phyloP scores from a whole-genome alignment of 305 asterid species.

The Plantago rigida region DNA sequence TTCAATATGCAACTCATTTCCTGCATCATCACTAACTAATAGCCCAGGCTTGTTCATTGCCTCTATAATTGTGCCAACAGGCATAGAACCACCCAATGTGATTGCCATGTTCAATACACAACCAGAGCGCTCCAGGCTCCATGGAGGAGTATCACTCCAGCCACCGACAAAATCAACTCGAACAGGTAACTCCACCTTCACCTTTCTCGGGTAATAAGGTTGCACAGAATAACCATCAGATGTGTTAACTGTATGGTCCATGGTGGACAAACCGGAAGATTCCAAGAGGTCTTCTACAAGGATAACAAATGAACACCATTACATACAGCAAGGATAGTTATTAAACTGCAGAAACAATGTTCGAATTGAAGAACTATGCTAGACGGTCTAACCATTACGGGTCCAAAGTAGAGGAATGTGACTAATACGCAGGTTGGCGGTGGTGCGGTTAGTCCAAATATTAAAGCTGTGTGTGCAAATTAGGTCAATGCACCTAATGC shows the following conservation, averaged over 20 bases:
- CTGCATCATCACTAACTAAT: slow-evolving; percentile 52
- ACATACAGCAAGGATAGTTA: background rate
- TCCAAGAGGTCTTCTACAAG: slow-evolving; percentile 41
- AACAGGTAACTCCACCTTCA: slow-evolving; percentile 85
- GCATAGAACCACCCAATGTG: slow-evolving; percentile 61
- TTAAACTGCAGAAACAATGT: slow-evolving; percentile 6
- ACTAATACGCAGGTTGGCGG: no score
- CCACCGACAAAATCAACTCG: slow-evolving; percentile 94
- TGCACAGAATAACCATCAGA: slow-evolving; percentile 31
- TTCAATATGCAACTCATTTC: slow-evolving; percentile 43
- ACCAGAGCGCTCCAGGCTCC: slow-evolving; percentile 97
- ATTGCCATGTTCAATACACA: slow-evolving; percentile 96
- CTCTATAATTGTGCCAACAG: slow-evolving; percentile 64
- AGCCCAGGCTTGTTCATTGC: slow-evolving; percentile 48
- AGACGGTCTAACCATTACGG: no score
- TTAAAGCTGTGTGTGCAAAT: no score
- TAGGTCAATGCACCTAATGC: no score
- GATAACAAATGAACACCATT: background rate
- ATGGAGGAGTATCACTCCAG: slow-evolving; percentile 99
- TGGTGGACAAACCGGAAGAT: slow-evolving; percentile 26
- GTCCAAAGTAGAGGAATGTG: no score
- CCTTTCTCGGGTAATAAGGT: slow-evolving; percentile 46
- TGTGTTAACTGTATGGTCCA: slow-evolving; percentile 30
- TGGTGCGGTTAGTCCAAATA: no score
- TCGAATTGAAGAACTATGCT: slow-evolving; percentile 5